phyloP scores from a whole-genome alignment of 148 eudicot species.

The Oxyria digyna region DNA sequence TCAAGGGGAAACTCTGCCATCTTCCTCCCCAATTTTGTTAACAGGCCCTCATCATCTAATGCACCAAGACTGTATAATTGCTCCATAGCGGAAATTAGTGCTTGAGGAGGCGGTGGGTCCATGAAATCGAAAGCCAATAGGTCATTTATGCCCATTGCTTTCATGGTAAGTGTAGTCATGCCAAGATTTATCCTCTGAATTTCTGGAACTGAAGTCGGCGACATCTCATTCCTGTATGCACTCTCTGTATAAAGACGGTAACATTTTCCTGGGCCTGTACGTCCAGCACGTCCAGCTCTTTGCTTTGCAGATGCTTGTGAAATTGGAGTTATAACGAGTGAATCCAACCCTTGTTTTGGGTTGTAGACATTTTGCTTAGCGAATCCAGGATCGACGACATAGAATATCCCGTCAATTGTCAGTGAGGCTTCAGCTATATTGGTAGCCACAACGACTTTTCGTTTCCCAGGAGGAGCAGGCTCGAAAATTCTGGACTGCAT shows the following conservation, averaged over 20 bases:
- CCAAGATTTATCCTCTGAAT: conserved; percentile 93
- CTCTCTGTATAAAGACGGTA: conserved; percentile 88
- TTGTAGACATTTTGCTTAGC: conserved; percentile 88
- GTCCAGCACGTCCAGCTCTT: conserved; percentile 86
- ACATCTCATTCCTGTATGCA: conserved; percentile 89
- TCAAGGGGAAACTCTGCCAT: conserved; percentile 95
- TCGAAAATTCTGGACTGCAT: conserved; percentile 94
- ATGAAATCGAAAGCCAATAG: conserved; percentile 80
- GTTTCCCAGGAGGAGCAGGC: conserved; percentile 88
- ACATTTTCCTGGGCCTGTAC: conserved; percentile 95
- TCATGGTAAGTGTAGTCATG: conserved; percentile 47
- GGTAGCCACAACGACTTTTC: conserved; percentile 93
- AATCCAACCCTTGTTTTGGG: conserved; percentile 72
- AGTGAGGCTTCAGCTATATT: conserved; percentile 97
- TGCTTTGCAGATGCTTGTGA: conserved; percentile 90
- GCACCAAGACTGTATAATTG: conserved; percentile 92
- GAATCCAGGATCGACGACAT: conserved; percentile 83
- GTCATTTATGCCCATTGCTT: conserved; percentile 94
- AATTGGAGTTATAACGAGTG: conserved; percentile 68
- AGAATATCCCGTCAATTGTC: conserved; percentile 88
- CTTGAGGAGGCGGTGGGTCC: conserved; percentile 97
- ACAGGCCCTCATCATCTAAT: conserved; percentile 86
- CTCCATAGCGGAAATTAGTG: conserved; percentile 92
- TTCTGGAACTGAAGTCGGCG: conserved; percentile 77
- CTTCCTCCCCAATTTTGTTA: conserved; percentile 79